phyloP scores from a whole-genome alignment of 257 asterid genomes.

The Solanum raphanifolium region DNA sequence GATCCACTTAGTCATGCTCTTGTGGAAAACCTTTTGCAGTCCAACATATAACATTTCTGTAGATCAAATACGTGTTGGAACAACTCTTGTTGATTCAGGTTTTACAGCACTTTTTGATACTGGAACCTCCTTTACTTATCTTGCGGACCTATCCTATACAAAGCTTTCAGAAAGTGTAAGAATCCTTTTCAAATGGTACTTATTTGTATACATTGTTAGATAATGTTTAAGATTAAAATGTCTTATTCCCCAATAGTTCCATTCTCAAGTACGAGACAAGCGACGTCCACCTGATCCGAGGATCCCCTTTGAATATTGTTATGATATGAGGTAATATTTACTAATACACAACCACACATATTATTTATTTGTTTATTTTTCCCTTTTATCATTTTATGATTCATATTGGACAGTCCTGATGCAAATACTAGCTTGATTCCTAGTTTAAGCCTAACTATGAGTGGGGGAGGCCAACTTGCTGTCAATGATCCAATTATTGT shows the following conservation, averaged over 20 bases:
- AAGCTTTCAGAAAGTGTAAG: constrained; percentile 56
- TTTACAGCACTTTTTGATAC: constrained; percentile 73
- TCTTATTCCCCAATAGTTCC: constrained; percentile 42
- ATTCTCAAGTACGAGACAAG: constrained; percentile 36
- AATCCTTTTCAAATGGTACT: not conserved
- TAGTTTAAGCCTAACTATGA: constrained; percentile 54
- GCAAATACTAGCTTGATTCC: constrained; percentile 65
- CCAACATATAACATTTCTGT: constrained; percentile 49
- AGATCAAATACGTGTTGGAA: constrained; percentile 61
- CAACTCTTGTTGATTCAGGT: constrained; percentile 33
- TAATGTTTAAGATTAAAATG: constrained; percentile 6
- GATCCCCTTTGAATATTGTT: constrained; percentile 77
- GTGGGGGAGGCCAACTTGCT: constrained; percentile 60
- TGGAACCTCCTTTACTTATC: constrained; percentile 85
- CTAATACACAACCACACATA: not conserved
- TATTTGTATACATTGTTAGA: not conserved
- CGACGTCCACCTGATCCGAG: constrained; percentile 54
- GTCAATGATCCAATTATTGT: constrained; percentile 64
- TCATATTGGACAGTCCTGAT: constrained; percentile 38
- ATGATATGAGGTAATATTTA: constrained; percentile 54
- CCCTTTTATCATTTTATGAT: not conserved
- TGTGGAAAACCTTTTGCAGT: constrained; percentile 32
- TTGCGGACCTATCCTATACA: constrained; percentile 53
- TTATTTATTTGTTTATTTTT: not conserved
- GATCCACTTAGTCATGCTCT: not conserved